Evolutionary conservation across 352 stramenopile species (phyloP).

Genomic region (Globisporangium heterothallicum): DNA sequence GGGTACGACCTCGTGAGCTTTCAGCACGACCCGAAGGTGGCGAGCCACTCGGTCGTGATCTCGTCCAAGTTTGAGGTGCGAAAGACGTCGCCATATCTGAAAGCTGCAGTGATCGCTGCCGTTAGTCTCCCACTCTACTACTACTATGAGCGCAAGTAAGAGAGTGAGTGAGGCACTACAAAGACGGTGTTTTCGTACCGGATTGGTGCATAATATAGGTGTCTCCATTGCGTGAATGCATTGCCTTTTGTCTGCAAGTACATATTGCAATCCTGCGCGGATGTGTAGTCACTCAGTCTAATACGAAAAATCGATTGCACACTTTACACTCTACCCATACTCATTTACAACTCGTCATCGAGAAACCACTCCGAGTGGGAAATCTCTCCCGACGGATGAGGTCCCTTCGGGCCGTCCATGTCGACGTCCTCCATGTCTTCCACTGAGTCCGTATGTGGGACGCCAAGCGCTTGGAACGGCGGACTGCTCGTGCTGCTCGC

Average conservation of each 20-base stretch:
- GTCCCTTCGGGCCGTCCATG: conserved; percentile 30
- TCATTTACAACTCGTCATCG: conserved; percentile 9
- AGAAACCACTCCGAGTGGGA: conserved; percentile 51
- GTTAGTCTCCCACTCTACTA: conserved; percentile 9
- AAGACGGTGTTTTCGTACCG: too few relatives aligned
- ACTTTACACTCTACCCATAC: background rate
- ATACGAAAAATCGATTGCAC: background rate
- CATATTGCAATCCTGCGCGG: too few relatives aligned
- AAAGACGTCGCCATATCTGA: conserved; percentile 13
- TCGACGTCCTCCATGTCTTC: conserved; percentile 36
- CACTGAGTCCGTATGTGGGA: conserved; percentile 25
- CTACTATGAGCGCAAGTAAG: conserved; percentile 4
- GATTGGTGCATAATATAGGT: too few relatives aligned
- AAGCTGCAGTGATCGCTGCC: conserved; percentile 8
- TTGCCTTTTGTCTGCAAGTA: too few relatives aligned
- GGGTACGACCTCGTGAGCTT: background rate
- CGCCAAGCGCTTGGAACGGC: conserved; percentile 28
- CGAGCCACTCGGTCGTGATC: background rate
- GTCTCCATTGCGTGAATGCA: too few relatives aligned
- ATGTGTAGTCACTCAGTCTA: too few relatives aligned
- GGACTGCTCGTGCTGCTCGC: conserved; percentile 24
- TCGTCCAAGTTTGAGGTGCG: background rate
- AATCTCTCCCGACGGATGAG: conserved; percentile 31
- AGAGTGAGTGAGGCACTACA: too few relatives aligned
- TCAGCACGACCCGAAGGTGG: background rate